Base-by-base conservation (phyloP, 2,329 filamentous ascomycete genomes). In the Lachnellula arida region DNA sequence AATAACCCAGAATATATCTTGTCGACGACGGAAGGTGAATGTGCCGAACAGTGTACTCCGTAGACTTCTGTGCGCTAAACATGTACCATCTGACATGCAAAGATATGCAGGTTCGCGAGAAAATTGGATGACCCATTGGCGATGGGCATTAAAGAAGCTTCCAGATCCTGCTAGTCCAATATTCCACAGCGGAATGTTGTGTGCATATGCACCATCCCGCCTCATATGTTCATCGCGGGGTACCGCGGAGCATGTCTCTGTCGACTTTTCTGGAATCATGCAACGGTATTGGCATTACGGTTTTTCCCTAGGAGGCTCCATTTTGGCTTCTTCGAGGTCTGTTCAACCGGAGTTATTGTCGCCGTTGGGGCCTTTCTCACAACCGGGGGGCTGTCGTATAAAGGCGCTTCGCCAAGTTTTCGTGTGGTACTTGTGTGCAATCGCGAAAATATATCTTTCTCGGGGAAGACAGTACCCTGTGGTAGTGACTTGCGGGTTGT, bases 361-460 rank as follows among this genome's bases (percentile, higher is more conserved):
- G 39, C 46, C 9, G 49, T 51, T 12, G 58, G 49, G 8, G 40
- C 25, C 50, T 58, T 61, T n/a, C 43, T 22, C 7, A 35, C 35
- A 43, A 40, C n/a, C 3, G 59, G 58, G 39, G 60, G 60, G 35
- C 25, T 55, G 51, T 65, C 64, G 34, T 48, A 57, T 12, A 66
- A 35, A 11, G 68, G 68, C 39, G 68, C 68, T 55, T 70, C 68
- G 46, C 68, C 68, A 4, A 70, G 35, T 50, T 70, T 70, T 43
- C 68, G 60, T 6, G 58, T 65, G 2, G 64, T 68, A 51, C 63
- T 68, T 28, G 60, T 70, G 57, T 70, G 68, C n/a, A 70, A 51
- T 6, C 61, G 60, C 22, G 63, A 56, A 46, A 70, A 67, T n/a
- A 68, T 61, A 54, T 69, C 63, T 46, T 64, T 53, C 42, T 67